These are phyloP conservation scores for Pseudofabraea citricarpa DNA, from an alignment of 2,329 filamentous ascomycete species.

Conservation along the genomic window DNA sequence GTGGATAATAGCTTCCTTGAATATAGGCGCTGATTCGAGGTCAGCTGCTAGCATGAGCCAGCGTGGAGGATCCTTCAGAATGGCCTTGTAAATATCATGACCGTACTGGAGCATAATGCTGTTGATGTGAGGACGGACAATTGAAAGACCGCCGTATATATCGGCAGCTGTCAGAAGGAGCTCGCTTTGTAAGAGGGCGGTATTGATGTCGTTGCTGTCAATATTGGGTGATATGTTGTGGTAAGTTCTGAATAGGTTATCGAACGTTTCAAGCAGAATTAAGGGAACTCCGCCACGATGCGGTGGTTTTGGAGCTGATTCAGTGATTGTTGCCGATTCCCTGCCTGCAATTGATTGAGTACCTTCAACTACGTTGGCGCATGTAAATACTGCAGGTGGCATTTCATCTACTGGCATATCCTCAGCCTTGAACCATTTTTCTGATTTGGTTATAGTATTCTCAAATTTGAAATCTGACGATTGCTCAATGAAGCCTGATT, in stretches of 20 bases:
- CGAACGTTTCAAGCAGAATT: slow-evolving; percentile 7
- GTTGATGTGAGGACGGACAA: slow-evolving; percentile 9
- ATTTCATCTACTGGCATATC: too few species aligned
- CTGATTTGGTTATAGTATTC: too few species aligned
- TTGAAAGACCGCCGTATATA: slow-evolving; percentile 2
- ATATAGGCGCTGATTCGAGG: slow-evolving; percentile 15
- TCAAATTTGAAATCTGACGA: too few species aligned
- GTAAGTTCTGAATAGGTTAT: slow-evolving; percentile 15
- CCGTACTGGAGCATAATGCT: slow-evolving; percentile 10
- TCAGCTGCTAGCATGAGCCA: slow-evolving; percentile 14
- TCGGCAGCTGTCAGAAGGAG: slow-evolving; percentile 7
- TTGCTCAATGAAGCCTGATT: too few species aligned
- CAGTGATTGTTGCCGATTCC: too few species aligned
- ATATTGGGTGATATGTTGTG: slow-evolving; percentile 10
- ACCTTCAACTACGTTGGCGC: too few species aligned
- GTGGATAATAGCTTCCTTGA: slow-evolving; percentile 20
- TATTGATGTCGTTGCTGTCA: slow-evolving; percentile 6
- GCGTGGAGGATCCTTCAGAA: slow-evolving; percentile 13
- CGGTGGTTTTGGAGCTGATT: too few species aligned
- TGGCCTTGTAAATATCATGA: slow-evolving; percentile 10
- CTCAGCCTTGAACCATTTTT: too few species aligned
- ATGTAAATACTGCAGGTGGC: too few species aligned
- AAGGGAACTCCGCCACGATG: not conserved
- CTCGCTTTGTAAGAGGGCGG: slow-evolving; percentile 12
- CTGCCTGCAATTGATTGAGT: too few species aligned